Percentiles rank a stretch among this genome's conserved stretches.
These are phyloP conservation scores for Rhodotorula kratochvilovae DNA, from an alignment of 768 basidiomycete species.

Conservation along the genomic window DNA sequence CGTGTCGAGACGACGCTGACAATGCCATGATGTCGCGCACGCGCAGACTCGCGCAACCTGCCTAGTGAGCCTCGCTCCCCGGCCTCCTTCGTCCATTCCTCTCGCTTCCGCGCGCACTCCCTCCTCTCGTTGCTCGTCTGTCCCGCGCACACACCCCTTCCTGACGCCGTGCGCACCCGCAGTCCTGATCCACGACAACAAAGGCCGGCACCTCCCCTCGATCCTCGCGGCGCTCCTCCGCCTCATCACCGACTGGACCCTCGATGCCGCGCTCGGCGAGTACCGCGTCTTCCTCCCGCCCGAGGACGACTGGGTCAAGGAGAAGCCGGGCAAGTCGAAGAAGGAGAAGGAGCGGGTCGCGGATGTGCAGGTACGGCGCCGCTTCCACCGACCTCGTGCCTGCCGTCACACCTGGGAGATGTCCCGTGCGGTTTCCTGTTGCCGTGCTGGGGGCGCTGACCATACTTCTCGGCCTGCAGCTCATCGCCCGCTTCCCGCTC, in stretches of 20 bases:
- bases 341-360: conserved; percentile 30
- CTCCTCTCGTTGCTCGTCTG: too few relatives aligned
- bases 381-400: too few relatives aligned
- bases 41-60: conserved; percentile 29
- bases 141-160: too few relatives aligned
- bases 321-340: conserved; percentile 12
- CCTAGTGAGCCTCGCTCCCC: conserved; percentile 15
- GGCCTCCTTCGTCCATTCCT: too few relatives aligned
- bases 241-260: conserved; percentile 24
- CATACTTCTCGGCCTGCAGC: conserved; percentile 14
- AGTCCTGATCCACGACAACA: conserved; percentile 41
- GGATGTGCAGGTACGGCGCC: conserved; percentile 22
- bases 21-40: background rate
- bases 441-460: too few relatives aligned
- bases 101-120: background rate
- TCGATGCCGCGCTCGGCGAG: conserved; percentile 28
- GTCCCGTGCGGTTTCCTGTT: too few relatives aligned
- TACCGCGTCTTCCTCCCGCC: conserved; percentile 34
- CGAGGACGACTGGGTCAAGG: conserved; percentile 10
- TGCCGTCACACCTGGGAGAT: too few relatives aligned
- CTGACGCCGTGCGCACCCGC: background rate
- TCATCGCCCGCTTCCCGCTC: conserved; percentile 32
- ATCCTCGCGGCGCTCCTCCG: conserved; percentile 28
- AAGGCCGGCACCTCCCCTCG: conserved; percentile 33
- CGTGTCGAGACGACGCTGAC: too few relatives aligned